Percentiles rank a stretch among this genome's conserved stretches.
phyloP scores from a whole-genome alignment of 768 basidiomycete species.

The Leccinum subtestaceum region DNA sequence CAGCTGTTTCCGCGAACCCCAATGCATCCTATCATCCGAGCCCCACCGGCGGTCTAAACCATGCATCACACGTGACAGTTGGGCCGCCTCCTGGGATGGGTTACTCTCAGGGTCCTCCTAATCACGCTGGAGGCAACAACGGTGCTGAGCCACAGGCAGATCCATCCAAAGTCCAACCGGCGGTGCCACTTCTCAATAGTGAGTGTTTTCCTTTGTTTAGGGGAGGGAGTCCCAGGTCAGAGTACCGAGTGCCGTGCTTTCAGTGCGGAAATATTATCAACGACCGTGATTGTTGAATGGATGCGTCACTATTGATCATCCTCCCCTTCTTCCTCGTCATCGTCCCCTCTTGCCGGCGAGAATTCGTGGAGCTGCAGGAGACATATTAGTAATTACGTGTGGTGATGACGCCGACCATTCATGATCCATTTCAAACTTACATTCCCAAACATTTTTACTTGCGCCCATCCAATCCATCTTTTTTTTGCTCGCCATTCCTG shows the following conservation, averaged over 20 bases:
- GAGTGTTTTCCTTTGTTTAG: constrained; percentile 60
- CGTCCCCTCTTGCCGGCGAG: constrained; percentile 24
- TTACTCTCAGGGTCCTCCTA: constrained; percentile 36
- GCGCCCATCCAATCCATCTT: constrained; percentile 2
- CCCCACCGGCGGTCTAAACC: constrained; percentile 12
- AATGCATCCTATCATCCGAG: constrained; percentile 11
- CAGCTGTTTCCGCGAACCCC: constrained; percentile 9
- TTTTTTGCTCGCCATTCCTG: constrained; percentile 14
- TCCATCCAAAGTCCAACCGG: constrained; percentile 21
- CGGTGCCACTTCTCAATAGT: constrained; percentile 45
- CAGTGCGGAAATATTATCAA: constrained; percentile 82
- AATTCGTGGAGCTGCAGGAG: constrained; percentile 29
- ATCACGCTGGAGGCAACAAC: constrained; percentile 19
- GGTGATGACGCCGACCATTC: constrained; percentile 23
- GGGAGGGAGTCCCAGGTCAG: constrained; percentile 78
- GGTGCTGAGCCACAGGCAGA: constrained; percentile 25
- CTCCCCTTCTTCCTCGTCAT: constrained; percentile 25
- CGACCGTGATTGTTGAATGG: constrained; percentile 53
- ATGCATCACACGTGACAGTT: constrained; percentile 33
- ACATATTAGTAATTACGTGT: constrained; percentile 16
- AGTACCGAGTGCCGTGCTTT: constrained; percentile 89
- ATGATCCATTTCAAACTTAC: constrained; percentile 10
- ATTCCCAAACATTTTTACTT: constrained; percentile 8
- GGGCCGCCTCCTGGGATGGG: constrained; percentile 71
- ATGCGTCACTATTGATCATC: constrained; percentile 29